Evolutionary conservation across 306 rosid species (phyloP).

Genomic region (Benincasa hispida): DNA sequence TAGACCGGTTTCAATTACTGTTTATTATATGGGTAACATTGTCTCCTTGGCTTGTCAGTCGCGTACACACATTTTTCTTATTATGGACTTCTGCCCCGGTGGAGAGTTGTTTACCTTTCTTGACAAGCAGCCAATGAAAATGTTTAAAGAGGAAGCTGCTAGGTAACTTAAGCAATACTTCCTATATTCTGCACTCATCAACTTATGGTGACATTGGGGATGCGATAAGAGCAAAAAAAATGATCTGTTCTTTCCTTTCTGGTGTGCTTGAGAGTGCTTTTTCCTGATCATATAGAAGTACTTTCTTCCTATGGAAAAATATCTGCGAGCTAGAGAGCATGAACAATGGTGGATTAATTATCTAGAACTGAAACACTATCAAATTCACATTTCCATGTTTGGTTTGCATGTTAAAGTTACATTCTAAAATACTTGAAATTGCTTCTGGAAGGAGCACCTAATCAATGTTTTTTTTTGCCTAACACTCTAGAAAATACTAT

Average conservation of each 20-base stretch:
- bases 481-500: background rate
- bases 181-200: background rate
- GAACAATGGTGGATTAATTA: background rate
- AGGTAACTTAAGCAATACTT: slow-evolving; percentile 33
- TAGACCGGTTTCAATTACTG: background rate
- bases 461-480: background rate
- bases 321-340: background rate
- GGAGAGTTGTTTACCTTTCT: slow-evolving; percentile 92
- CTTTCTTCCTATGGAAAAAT: background rate
- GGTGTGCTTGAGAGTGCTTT: background rate
- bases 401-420: background rate
- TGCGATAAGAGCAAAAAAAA: background rate
- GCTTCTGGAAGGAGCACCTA: background rate
- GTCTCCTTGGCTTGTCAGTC: slow-evolving; percentile 47
- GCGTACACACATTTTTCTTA: slow-evolving; percentile 79
- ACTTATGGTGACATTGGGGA: background rate
- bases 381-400: background rate
- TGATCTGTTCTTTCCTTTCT: background rate
- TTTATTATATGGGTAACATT: slow-evolving; percentile 11
- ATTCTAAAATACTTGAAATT: background rate
- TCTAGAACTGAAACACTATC: background rate
- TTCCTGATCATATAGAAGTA: background rate
- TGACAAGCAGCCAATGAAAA: slow-evolving; percentile 86
- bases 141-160: slow-evolving; percentile 77
- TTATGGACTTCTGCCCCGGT: slow-evolving; percentile 78